Percentiles rank a stretch among this genome's conserved stretches.
phyloP scores from a whole-genome alignment of 2,329 filamentous ascomycete species.

The Zymoseptoria crescenta region DNA sequence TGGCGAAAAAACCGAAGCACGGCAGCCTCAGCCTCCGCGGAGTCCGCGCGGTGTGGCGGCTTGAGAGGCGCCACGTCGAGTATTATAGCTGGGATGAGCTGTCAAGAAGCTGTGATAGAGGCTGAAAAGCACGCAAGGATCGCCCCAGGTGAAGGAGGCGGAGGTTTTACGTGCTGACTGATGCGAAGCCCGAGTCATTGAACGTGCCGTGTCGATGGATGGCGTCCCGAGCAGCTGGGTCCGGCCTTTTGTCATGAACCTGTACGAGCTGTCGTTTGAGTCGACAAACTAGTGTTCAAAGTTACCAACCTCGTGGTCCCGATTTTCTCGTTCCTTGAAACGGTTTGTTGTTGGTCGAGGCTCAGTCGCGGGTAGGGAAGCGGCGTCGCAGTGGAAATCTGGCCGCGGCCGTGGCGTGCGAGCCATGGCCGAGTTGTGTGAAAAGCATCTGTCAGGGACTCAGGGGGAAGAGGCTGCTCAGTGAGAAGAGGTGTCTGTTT shows the following conservation, averaged over 20 bases:
- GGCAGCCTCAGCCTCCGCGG: neutral
- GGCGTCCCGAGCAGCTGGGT: neutral
- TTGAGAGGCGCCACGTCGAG: neutral
- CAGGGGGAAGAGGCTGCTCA: neutral
- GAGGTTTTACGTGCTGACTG: neutral
- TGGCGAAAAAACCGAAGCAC: neutral
- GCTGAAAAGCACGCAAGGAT: neutral
- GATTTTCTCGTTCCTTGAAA: neutral
- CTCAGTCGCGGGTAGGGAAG: neutral
- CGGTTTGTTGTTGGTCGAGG: neutral
- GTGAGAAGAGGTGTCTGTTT: neutral
- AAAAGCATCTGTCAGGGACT: neutral
- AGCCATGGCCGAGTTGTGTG: neutral
- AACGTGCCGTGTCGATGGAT: neutral
- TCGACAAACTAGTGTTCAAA: neutral
- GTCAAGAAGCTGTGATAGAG: neutral
- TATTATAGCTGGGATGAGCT: neutral
- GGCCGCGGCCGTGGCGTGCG: neutral
- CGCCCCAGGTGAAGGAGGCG: neutral
- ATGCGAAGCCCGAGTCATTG: neutral
- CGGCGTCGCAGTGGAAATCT: neutral
- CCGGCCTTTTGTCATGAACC: neutral
- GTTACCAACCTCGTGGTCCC: neutral
- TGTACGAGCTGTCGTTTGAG: neutral
- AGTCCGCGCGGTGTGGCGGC: neutral